Evolutionary conservation across 1,284 basidiomycete genomes (phyloP).

Genomic region (Apiotrichum siamense): DNA sequence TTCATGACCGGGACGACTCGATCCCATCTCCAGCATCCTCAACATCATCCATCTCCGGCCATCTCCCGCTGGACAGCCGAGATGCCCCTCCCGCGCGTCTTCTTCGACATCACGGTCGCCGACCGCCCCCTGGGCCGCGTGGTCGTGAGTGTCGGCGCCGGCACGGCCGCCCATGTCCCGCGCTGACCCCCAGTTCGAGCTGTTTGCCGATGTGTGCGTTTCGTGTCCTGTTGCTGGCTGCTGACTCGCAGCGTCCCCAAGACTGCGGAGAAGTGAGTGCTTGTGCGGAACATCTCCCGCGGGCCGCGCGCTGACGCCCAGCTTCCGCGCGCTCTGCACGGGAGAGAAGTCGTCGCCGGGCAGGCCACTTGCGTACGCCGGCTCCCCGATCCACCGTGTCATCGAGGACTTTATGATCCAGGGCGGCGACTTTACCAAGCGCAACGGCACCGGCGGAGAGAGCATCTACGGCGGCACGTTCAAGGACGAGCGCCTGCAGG

Average conservation of each 20-base stretch:
- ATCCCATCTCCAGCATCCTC: too few species aligned
- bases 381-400: constrained; percentile 68
- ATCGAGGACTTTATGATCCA: constrained; percentile 86
- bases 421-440: constrained; percentile 59
- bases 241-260: constrained; percentile 59
- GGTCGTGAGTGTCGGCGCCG: constrained; percentile 49
- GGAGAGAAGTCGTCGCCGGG: constrained; percentile 71
- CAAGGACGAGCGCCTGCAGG: constrained; percentile 42
- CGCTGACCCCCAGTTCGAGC: constrained; percentile 66
- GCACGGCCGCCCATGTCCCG: too few species aligned
- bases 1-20: too few species aligned
- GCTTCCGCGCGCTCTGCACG: constrained; percentile 81
- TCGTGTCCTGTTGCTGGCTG: background rate
- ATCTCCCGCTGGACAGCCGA: too few species aligned
- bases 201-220: constrained; percentile 56
- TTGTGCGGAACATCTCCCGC: too few species aligned
- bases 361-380: constrained; percentile 73
- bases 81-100: constrained; percentile 48
- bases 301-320: constrained; percentile 37
- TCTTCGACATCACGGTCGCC: constrained; percentile 69
- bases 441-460: constrained; percentile 53
- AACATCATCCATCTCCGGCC: too few species aligned
- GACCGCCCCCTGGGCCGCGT: constrained; percentile 58
- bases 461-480: constrained; percentile 46
- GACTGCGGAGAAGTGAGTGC: constrained; percentile 72